Conservation (phyloP, 768 basidiomycete species). For the Nidularia pulvinata region DNA sequence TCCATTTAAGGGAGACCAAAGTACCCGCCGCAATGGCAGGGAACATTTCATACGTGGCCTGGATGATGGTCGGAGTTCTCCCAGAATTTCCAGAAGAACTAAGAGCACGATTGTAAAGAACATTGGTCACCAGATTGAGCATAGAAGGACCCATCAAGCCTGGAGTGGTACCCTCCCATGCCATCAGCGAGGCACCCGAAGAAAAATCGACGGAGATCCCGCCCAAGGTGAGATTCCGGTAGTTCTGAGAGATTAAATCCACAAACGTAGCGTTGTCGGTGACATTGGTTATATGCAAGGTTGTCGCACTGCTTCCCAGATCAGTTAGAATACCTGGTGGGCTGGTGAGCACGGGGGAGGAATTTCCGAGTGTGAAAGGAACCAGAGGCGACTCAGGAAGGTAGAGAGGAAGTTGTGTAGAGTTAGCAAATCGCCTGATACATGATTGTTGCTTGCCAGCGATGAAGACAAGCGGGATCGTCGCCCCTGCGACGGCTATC, state of each 20-base stretch:
- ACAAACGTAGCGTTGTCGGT: slow-evolving; percentile 62
- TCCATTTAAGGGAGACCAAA: slow-evolving; percentile 68
- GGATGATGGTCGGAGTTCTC: slow-evolving; percentile 48
- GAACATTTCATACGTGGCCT: slow-evolving; percentile 56
- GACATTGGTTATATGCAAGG: slow-evolving; percentile 38
- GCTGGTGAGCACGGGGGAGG: slow-evolving; percentile 41
- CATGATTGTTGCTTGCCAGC: slow-evolving; percentile 51
- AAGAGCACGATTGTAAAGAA: slow-evolving; percentile 63
- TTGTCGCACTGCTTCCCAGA: slow-evolving; percentile 38
- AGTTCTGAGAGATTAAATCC: slow-evolving; percentile 46
- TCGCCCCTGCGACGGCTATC: slow-evolving; percentile 60
- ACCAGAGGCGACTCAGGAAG: slow-evolving; percentile 47
- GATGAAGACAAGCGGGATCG: slow-evolving; percentile 70
- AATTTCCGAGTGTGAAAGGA: slow-evolving; percentile 20
- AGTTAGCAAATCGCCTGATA: slow-evolving; percentile 28
- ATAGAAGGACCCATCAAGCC: slow-evolving; percentile 57
- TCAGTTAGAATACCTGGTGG: slow-evolving; percentile 52
- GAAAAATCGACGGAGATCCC: slow-evolving; percentile 63
- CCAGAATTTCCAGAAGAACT: slow-evolving; percentile 42
- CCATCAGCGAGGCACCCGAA: slow-evolving; percentile 53
- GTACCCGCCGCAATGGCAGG: slow-evolving; percentile 56
- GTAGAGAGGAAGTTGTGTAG: slow-evolving; percentile 46
- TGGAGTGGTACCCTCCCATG: slow-evolving; percentile 71
- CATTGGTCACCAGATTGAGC: slow-evolving; percentile 69
- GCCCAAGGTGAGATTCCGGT: slow-evolving; percentile 57